These are phyloP conservation scores for Xerocomus brunneocitrinus DNA, from an alignment of 768 basidiomycete species.

Conservation along the genomic window DNA sequence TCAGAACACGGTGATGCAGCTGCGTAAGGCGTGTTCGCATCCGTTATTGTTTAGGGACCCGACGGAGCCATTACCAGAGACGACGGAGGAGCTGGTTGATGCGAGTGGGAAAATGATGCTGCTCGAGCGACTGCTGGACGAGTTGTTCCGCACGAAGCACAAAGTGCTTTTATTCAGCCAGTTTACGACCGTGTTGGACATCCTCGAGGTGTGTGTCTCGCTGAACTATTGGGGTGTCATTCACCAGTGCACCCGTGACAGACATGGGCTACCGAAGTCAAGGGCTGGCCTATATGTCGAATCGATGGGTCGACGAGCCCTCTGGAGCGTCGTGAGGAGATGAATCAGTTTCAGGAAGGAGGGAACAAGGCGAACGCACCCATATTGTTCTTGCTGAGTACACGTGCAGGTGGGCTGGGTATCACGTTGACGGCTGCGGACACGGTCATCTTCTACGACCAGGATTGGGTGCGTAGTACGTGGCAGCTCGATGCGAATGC, in stretches of 20 bases:
- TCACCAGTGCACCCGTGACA: neutral
- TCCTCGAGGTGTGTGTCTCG: slow-evolving; percentile 67
- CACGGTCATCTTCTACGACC: slow-evolving; percentile 26
- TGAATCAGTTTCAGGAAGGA: slow-evolving; percentile 76
- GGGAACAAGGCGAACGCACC: slow-evolving; percentile 63
- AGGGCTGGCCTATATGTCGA: slow-evolving; percentile 80
- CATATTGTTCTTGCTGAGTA: slow-evolving; percentile 80
- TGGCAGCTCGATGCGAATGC: neutral
- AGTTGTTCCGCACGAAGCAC: slow-evolving; percentile 73
- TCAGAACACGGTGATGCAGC: slow-evolving; percentile 95
- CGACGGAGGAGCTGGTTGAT: slow-evolving; percentile 78
- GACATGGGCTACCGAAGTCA: slow-evolving; percentile 80
- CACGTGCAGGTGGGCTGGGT: slow-evolving; percentile 92
- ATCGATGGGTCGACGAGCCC: slow-evolving; percentile 88
- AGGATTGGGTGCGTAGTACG: slow-evolving; percentile 21
- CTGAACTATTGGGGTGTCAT: neutral
- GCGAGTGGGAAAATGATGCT: slow-evolving; percentile 98
- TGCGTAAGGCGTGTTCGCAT: slow-evolving; percentile 94
- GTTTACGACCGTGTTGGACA: slow-evolving; percentile 94
- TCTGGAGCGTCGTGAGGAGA: slow-evolving; percentile 77
- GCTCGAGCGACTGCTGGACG: slow-evolving; percentile 80
- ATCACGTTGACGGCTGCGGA: slow-evolving; percentile 84
- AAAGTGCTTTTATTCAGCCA: slow-evolving; percentile 89
- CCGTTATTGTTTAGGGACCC: slow-evolving; percentile 74
- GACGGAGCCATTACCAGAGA: slow-evolving; percentile 34